These are phyloP conservation scores for Pontederia paniculata DNA, from an alignment of 176 grass and related monocot genomes.

Conservation along the genomic window DNA sequence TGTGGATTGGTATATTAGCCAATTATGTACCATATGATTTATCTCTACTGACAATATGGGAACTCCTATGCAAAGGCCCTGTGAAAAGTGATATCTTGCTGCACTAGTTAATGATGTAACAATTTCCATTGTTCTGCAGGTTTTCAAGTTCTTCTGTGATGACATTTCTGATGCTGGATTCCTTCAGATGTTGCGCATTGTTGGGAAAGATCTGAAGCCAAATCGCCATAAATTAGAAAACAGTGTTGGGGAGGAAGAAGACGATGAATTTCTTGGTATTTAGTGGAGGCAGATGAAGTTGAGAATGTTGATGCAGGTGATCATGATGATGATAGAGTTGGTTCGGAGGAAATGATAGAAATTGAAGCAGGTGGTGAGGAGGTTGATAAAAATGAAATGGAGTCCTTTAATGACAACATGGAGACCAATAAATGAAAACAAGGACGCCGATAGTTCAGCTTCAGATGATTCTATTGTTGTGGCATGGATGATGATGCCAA, in stretches of 20 bases:
- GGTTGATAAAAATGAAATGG: background rate
- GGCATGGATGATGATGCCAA: conserved; percentile 97
- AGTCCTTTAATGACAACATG: background rate
- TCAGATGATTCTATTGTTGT: conserved; percentile 76
- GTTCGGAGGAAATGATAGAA: conserved; percentile 24
- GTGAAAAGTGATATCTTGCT: background rate
- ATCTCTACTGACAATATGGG: too few relatives aligned
- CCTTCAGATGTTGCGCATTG: conserved; percentile 72
- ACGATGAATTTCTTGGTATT: conserved; percentile 55
- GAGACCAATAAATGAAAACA: conserved; percentile 11
- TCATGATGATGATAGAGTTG: conserved; percentile 36
- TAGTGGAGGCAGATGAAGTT: conserved; percentile 31
- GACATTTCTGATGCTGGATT: conserved; percentile 75
- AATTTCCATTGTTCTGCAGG: conserved; percentile 31
- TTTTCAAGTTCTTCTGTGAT: conserved; percentile 72
- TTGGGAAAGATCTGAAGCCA: conserved; percentile 81
- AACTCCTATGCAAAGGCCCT: too few relatives aligned
- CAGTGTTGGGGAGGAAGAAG: conserved; percentile 56
- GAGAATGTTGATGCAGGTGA: conserved; percentile 36
- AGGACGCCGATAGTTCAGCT: conserved; percentile 5
- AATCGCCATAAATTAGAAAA: conserved; percentile 16
- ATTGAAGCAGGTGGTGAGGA: conserved; percentile 31
- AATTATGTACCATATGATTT: too few relatives aligned
- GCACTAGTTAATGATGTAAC: conserved; percentile 10
- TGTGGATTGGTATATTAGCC: too few relatives aligned